Conservation (phyloP, 108 stramenopile species). For the Schizochytrium sp. region DNA sequence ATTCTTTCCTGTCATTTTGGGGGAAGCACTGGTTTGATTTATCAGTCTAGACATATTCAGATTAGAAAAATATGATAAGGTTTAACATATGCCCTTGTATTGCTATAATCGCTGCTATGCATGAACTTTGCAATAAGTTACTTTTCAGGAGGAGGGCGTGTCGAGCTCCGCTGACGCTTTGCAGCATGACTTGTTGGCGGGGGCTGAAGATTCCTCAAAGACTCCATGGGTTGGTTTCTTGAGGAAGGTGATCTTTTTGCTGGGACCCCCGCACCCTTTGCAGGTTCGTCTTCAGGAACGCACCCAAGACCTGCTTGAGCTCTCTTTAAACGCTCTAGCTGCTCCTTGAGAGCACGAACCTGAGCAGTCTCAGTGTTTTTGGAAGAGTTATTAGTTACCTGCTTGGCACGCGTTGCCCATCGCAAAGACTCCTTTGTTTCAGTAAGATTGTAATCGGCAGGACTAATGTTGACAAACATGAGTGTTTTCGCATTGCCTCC, state of each 20-base stretch:
- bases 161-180: neutral
- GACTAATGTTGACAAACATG: constrained; percentile 51
- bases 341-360: constrained; percentile 47
- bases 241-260: neutral
- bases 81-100: too few relatives aligned
- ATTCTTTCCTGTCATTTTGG: too few relatives aligned
- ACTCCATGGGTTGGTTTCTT: neutral
- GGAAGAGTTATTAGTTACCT: constrained; percentile 67
- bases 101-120: too few relatives aligned
- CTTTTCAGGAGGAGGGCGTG: neutral
- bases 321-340: constrained; percentile 9
- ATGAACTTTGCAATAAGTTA: neutral
- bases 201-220: neutral
- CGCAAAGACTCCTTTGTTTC: constrained; percentile 71
- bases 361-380: constrained; percentile 60
- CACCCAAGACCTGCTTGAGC: neutral
- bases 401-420: constrained; percentile 66
- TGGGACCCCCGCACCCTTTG: neutral
- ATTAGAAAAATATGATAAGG: too few relatives aligned
- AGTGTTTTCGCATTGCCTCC: constrained; percentile 59
- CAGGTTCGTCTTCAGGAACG: neutral
- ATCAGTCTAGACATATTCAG: too few relatives aligned
- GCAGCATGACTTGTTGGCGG: constrained; percentile 18
- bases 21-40: too few relatives aligned
- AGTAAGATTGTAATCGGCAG: constrained; percentile 39